Evolutionary conservation across 495 filamentous ascomycete genomes (phyloP).

Genomic region (Hapsidospora chrysogenum): DNA sequence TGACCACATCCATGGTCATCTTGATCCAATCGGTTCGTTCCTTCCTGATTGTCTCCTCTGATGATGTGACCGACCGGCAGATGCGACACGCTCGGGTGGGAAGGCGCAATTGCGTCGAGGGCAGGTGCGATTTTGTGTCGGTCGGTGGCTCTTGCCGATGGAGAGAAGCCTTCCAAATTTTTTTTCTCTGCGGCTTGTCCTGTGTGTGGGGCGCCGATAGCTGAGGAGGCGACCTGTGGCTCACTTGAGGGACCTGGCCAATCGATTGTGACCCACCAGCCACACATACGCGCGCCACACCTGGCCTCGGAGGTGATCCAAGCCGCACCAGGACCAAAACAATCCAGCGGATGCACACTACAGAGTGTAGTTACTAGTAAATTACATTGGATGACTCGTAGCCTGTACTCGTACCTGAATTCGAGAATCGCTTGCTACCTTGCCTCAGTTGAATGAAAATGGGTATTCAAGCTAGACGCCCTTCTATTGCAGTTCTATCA

Average conservation of each 20-base stretch:
- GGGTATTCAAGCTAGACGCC: too few species aligned
- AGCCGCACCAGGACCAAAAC: too few species aligned
- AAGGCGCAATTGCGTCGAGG: not conserved
- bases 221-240: too few species aligned
- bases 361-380: too few species aligned
- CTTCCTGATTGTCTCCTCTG: not conserved
- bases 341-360: too few species aligned
- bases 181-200: not conserved
- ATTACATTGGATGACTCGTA: too few species aligned
- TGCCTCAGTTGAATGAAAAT: too few species aligned
- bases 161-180: not conserved
- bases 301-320: not conserved
- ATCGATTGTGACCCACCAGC: not conserved
- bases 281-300: not conserved
- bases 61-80: not conserved
- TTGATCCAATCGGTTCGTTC: constrained; percentile 5
- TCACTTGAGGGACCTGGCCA: not conserved
- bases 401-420: too few species aligned
- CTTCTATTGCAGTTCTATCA: too few species aligned
- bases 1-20: constrained; percentile 39
- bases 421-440: too few species aligned
- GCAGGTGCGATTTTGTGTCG: not conserved
- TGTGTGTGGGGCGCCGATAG: not conserved
- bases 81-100: not conserved
- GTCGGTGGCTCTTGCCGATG: not conserved